Base-by-base conservation (phyloP, 2,329 filamentous ascomycete species). In the Lasiodiplodia sp. region DNA sequence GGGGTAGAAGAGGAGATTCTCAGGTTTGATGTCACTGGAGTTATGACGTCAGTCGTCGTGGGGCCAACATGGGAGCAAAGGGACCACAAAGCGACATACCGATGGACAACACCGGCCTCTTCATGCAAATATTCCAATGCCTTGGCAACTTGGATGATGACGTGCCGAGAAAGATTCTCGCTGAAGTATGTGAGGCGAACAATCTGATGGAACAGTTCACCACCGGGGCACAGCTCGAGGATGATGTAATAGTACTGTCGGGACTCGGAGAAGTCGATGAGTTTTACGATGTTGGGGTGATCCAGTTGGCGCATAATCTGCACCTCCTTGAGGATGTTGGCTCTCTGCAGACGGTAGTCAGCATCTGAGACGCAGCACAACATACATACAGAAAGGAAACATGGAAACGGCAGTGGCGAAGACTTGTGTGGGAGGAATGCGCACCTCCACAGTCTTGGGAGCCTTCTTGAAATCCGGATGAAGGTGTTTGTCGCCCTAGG, bases 151-250 rank as follows among this genome's bases (percentile, higher is more conserved):
- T 98, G 95, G 4, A 90, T 84, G 74, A 99, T 99, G 75, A 98
- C 95, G 79, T 98, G 96, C 72, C 96, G 88, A 66, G 94, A 96
- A 1, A 99, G 86, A 60, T 97, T 91, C 79, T 99, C 96, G 83
- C 95, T 98, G 79, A 99, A 99, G 80, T 98, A 99, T 16, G 96
- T 99, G 78, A 99, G 88, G 73, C 95, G 92, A 64, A 99, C 96
- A 74, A 99, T 98, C 79, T 98, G 95, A 80, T 99, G 96, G 85
- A 99, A 99, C 12, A 99, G 85, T 82, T 99, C 96, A 77, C 96
- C 96, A 69, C 96, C 96, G 0, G 94, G 94, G 69, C 95, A 97
- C 53, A 98, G 87, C 81, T 99, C 96, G 51, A 99, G 88, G 53
- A 99, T 90, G 74, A 99, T 97, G 83, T 96, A 99, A 82, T 98